Base-by-base conservation (phyloP, 169 alveolate species). In the Hepatocystis sp. region DNA sequence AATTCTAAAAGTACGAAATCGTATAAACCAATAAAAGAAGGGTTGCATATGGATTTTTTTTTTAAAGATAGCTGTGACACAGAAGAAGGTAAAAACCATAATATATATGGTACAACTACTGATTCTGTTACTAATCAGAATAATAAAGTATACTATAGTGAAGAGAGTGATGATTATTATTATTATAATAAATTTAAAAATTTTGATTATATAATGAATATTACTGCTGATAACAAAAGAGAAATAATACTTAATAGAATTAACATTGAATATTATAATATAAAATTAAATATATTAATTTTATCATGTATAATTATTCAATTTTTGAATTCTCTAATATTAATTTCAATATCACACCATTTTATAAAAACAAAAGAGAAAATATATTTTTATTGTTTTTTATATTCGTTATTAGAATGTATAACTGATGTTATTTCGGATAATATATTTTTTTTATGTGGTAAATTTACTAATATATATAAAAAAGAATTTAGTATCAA, bases 401-500 rank as follows among this genome's bases (percentile, higher is more conserved):
- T 81, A 40, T 81, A 81, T 81, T 81, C 89, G 21, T 34, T 81
- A 28, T 40, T 81, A 49, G 89, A 81, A 55, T 61, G 89, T 53
- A 64, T 81, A 19, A 81, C 89, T 5, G 89, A 81, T 49, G 89
- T 81, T 13, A 81, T 81, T 19, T 81, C 89, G 25, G 89, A 81
- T 23, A 81, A 81, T 61, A 81, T 81, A 23, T 81, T 81, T 81
- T 81, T 81, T 65, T 66, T 81, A 52, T 81, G 89, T 61, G 89
- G 89, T 10, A 81, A 81, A 63, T 55, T 61, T 81, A 81, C 89
- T 21, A 49, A 63, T 32, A 61, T 81, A 47, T 81, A 81, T 56
- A 81, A 63, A 81, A 81, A 47, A 17, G 89, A 81, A 63, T 47
- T 81, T 40, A 81, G 47, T 25, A 19, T 63, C 28, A 81, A 61